A percentile compares a stretch with the other conserved stretches of the same genome.
phyloP scores from a whole-genome alignment of 345 rosid genomes.

The Cardiospermum halicacabum region DNA sequence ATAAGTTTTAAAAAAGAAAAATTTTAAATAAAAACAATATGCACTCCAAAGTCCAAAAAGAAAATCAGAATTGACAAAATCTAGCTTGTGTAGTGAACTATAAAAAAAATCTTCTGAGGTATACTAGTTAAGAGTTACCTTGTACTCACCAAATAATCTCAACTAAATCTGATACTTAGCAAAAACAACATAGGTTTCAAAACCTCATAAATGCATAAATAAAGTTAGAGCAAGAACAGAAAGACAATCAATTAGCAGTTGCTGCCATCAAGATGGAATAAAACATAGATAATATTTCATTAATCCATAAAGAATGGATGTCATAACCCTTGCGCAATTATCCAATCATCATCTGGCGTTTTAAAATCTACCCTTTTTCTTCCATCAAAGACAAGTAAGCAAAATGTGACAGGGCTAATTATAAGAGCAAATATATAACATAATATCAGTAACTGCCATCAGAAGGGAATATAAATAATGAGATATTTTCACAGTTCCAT shows the following conservation, averaged over 20 bases:
- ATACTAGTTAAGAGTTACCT: neutral
- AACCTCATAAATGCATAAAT: neutral
- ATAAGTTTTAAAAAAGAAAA: neutral
- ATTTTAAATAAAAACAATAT: neutral
- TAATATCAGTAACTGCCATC: constrained; percentile 9
- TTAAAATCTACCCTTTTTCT: neutral
- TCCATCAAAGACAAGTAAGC: neutral
- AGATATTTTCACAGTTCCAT: constrained; percentile 18
- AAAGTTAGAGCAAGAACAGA: neutral
- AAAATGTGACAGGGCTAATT: neutral
- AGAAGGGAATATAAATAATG: constrained; percentile 6
- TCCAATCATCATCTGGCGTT: constrained; percentile 23
- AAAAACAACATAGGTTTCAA: neutral
- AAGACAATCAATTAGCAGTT: neutral
- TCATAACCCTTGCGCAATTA: constrained; percentile 27
- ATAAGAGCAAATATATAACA: neutral
- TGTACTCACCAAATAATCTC: neutral
- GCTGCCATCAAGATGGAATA: constrained; percentile 18
- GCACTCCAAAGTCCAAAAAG: neutral
- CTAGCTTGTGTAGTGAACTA: neutral
- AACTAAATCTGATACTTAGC: neutral
- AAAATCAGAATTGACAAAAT: neutral
- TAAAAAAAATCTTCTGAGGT: neutral
- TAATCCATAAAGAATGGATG: constrained; percentile 17
- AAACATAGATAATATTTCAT: neutral